Evolutionary conservation across 2,329 filamentous ascomycete genomes (phyloP), one percentile per base, ranked within the genome.

Genomic region (Cladophialophora immunda): DNA sequence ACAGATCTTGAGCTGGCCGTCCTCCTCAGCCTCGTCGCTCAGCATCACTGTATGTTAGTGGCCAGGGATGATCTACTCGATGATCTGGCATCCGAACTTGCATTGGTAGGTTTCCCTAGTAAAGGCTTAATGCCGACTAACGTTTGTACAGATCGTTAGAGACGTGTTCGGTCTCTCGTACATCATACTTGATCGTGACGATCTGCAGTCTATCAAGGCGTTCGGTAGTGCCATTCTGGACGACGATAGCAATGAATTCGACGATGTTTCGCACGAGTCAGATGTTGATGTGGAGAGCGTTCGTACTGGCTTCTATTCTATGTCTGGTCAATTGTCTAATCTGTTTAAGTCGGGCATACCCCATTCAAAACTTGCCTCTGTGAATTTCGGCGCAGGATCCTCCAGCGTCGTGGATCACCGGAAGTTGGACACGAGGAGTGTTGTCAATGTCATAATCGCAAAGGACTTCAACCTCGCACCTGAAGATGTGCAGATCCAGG

Each of bases 21-120:
- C 15, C 85, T 98, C 47, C 86, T 97, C 58, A 94, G 91, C 76
- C 86, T 98, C 59, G 85, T 93, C 69, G 89, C 90, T 67, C 86
- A 90, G 71, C 92, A 97, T 78, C 94, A 98, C 78, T 97, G 93
- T 80, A 89, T 98, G 73, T 88, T 98, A 75, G 90, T 93, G 78
- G 91, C 92, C 17, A 86, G 89, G 2, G 77, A 81, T 4, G 81
- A 86, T 38, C 81, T 83, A 60, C 80, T 94, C 64, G 84, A 91
- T 77, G 85, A 89, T 70, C 82, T 97, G n/a, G 84, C 89, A 52
- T 84, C 87, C 60, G 93, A 97, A 78, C 82, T 97, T 25, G 85
- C 87, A 69, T 81, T 95, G 75, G 91, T 92, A 79, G 38, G 62
- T 25, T n/a, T 4, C 29, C 1, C 19, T 17, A 8, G n/a, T n/a